A percentile compares a stretch with the other conserved stretches of the same genome.
Conservation (phyloP, 768 basidiomycete species). For the Calvatia gigantea region DNA sequence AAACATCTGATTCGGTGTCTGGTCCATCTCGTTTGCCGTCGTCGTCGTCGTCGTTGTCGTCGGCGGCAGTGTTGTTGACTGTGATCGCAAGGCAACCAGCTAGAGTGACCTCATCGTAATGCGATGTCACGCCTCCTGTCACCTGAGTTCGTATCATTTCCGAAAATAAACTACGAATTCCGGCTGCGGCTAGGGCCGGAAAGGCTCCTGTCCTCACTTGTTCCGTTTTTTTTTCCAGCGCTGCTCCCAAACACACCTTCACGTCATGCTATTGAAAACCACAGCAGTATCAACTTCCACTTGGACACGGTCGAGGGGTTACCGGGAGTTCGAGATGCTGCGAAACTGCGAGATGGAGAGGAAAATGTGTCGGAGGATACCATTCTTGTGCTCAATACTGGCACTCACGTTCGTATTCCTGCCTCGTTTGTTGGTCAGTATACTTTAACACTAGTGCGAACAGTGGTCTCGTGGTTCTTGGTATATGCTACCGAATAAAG, state of each 20-base stretch:
- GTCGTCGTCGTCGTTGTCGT: constrained; percentile 11
- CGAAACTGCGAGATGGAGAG: constrained; percentile 9
- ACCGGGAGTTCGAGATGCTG: constrained; percentile 8
- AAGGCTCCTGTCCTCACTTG: too few relatives aligned
- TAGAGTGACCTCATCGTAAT: constrained; percentile 6
- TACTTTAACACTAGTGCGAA: not conserved
- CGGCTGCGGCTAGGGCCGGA: not conserved
- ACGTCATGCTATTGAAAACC: too few relatives aligned
- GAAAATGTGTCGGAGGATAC: constrained; percentile 14
- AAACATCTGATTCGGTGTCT: constrained; percentile 67
- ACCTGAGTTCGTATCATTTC: too few relatives aligned
- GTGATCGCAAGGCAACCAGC: not conserved
- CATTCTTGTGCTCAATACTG: constrained; percentile 15
- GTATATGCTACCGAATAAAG: constrained; percentile 16
- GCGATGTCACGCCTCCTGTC: too few relatives aligned
- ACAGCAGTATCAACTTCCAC: too few relatives aligned
- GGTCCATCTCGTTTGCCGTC: constrained; percentile 50
- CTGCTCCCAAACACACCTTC: too few relatives aligned
- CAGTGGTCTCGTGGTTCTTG: constrained; percentile 17
- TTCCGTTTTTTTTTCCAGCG: too few relatives aligned
- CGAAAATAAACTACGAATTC: not conserved
- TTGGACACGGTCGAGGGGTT: too few relatives aligned
- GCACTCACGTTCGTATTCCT: constrained; percentile 13
- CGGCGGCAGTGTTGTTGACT: not conserved
- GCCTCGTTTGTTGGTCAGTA: not conserved